These are phyloP conservation scores for Thymus quinquecostatus DNA, from an alignment of 257 asterid genomes.

Conservation along the genomic window DNA sequence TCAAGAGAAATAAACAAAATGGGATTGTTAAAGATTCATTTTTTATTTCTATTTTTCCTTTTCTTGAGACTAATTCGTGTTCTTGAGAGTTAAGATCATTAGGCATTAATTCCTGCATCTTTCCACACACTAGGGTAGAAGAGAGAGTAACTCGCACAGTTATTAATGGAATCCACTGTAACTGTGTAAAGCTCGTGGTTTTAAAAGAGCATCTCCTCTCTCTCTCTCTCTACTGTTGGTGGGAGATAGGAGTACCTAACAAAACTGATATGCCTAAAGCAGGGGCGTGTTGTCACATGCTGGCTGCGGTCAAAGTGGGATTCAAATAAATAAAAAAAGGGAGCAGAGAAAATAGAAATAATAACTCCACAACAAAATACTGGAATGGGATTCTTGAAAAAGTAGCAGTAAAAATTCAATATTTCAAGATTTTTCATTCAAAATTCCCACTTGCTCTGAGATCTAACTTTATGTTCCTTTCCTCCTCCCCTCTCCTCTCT, in stretches of 20 bases:
- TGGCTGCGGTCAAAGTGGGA: conserved; percentile 29
- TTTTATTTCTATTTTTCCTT: background rate
- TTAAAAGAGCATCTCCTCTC: conserved; percentile 21
- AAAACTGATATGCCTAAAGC: conserved; percentile 7
- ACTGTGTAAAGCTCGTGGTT: conserved; percentile 4
- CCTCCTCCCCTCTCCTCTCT: background rate
- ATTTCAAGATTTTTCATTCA: conserved; percentile 23
- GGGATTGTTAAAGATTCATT: background rate
- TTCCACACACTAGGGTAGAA: background rate
- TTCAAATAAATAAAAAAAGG: conserved; percentile 1
- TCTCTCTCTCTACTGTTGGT: background rate
- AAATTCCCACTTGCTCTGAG: conserved; percentile 17
- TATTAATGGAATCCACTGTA: background rate
- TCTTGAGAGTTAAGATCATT: background rate
- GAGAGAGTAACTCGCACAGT: background rate
- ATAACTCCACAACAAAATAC: background rate
- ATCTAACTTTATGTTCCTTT: conserved; percentile 28
- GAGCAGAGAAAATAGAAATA: background rate
- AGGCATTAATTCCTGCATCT: background rate
- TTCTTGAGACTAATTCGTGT: background rate
- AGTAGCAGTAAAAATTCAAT: conserved; percentile 18
- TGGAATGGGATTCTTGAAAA: conserved; percentile 15
- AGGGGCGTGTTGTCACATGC: conserved; percentile 30
- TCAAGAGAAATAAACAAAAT: background rate
- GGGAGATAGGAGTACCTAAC: conserved; percentile 22